phyloP scores from a whole-genome alignment of 2,329 filamentous ascomycete species.

The Alternaria hordeiaustralica region DNA sequence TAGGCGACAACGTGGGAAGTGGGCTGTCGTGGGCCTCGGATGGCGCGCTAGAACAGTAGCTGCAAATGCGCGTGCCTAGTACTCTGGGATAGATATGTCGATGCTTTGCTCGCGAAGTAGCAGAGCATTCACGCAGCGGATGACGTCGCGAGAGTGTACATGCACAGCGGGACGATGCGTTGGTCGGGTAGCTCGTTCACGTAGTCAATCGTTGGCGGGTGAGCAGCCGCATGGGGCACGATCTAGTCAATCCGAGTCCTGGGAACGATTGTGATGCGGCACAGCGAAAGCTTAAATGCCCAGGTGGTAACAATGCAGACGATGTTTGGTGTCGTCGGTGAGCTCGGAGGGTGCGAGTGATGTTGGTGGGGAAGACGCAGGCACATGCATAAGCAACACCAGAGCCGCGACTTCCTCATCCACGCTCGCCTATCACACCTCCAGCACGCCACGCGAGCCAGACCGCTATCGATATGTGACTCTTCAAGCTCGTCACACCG shows the following conservation, averaged over 20 bases:
- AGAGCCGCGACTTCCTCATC: constrained; percentile 6
- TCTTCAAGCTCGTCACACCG: constrained; percentile 28
- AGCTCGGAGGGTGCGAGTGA: constrained; percentile 5
- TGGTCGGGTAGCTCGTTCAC: constrained; percentile 12
- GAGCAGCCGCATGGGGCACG: constrained; percentile 12
- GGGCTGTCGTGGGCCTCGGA: constrained; percentile 3
- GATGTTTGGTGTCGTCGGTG: constrained; percentile 7
- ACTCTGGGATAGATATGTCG: not conserved
- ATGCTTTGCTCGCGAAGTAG: not conserved
- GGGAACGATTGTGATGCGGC: constrained; percentile 9
- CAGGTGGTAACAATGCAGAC: not conserved
- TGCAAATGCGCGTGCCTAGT: not conserved
- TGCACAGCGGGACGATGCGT: constrained; percentile 13
- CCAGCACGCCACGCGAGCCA: constrained; percentile 20
- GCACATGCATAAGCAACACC: constrained; percentile 24
- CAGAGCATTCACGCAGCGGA: constrained; percentile 3
- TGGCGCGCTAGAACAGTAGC: constrained; percentile 1
- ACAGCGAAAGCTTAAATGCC: constrained; percentile 5
- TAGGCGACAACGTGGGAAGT: constrained; percentile 10
- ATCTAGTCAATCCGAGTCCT: constrained; percentile 4
- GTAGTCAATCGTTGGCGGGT: constrained; percentile 1
- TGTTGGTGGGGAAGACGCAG: constrained; percentile 13
- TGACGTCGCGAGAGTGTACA: constrained; percentile 4
- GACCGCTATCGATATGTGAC: constrained; percentile 18
- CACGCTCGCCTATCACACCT: constrained; percentile 13